Base-by-base conservation (phyloP, 2,329 filamentous ascomycete species). In the Penicillium psychrosexuale region DNA sequence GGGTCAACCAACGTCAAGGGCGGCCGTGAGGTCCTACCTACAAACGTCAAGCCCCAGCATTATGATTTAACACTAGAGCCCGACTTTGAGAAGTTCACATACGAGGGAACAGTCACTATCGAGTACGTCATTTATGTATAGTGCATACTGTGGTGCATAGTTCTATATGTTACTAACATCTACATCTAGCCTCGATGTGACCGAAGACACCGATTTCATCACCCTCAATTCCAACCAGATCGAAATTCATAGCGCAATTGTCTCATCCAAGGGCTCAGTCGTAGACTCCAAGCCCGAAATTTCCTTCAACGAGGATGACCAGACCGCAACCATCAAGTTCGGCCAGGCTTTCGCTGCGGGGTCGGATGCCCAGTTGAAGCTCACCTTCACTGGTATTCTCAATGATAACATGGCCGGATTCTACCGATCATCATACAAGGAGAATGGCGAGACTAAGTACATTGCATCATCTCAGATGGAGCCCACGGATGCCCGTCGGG, bases 341-440 rank as follows among this genome's bases (percentile, higher is more conserved):
- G 82, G 86, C 62, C 82, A 91, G 70, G 81, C 80, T 44, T 79
- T 97, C 58, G 74, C 84, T 22, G 88, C 88, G 59, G 91, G 89
- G 24, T 82, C 83, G 67, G 92, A 91, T 79, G 90, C 89, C 19
- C 86, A 87, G 75, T 76, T 95, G 58, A 86, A 86, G 68, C 84
- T 91, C 66, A 87, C 83, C 63, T 96, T 95, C 75, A 86, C 84
- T 9, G 91, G 91, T 38, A 82, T 80, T 40, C 78, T 96, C 67
- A 96, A 96, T 74, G 90, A 96, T 72, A 93, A 94, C 77, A 96
- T 97, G 91, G 92, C 92, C 46, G 93, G 93, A 45, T 97, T 97
- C 82, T 97, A 97, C 77, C 86, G 93, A 55, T 96, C 91, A 1
- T 95, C 91, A 7, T 97, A 93, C 81, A 95, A 94, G 80, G 86